These are phyloP conservation scores for Tolypocladium sp. DNA, from an alignment of 2,329 filamentous ascomycete species.

Conservation along the genomic window DNA sequence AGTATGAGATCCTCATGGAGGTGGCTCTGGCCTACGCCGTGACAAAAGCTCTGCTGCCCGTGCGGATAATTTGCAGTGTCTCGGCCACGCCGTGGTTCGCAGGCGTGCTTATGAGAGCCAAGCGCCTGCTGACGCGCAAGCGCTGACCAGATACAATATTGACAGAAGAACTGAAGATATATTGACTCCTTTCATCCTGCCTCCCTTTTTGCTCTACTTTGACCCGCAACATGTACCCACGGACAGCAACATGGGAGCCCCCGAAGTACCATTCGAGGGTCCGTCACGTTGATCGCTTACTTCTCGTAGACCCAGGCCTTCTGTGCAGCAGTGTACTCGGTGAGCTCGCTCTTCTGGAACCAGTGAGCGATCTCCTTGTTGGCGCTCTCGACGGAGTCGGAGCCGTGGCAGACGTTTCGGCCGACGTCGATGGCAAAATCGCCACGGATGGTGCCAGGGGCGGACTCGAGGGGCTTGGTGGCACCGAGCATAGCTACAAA, in stretches of 20 bases:
- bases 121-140: conserved; percentile 18
- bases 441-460: conserved; percentile 96
- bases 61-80: conserved; percentile 67
- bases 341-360: conserved; percentile 85
- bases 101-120: conserved; percentile 42
- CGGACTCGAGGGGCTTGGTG: conserved; percentile 94
- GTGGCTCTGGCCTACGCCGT: conserved; percentile 86
- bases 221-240: not conserved
- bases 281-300: not conserved
- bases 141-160: conserved; percentile 6
- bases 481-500: conserved; percentile 77
- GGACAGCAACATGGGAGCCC: not conserved
- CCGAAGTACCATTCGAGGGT: not conserved
- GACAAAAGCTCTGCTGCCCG: conserved; percentile 74
- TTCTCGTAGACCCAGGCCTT: conserved; percentile 87
- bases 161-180: not conserved
- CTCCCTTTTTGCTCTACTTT: not conserved
- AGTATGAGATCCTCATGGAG: conserved; percentile 51
- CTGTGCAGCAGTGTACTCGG: conserved; percentile 75
- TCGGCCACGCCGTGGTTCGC: conserved; percentile 95
- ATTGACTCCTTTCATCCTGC: not conserved
- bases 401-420: conserved; percentile 99
- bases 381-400: conserved; percentile 96
- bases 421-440: conserved; percentile 74
- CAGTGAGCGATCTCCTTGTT: conserved; percentile 99